These are phyloP conservation scores for Pelagomonas calceolata DNA, from an alignment of 108 stramenopile genomes.

Conservation along the genomic window DNA sequence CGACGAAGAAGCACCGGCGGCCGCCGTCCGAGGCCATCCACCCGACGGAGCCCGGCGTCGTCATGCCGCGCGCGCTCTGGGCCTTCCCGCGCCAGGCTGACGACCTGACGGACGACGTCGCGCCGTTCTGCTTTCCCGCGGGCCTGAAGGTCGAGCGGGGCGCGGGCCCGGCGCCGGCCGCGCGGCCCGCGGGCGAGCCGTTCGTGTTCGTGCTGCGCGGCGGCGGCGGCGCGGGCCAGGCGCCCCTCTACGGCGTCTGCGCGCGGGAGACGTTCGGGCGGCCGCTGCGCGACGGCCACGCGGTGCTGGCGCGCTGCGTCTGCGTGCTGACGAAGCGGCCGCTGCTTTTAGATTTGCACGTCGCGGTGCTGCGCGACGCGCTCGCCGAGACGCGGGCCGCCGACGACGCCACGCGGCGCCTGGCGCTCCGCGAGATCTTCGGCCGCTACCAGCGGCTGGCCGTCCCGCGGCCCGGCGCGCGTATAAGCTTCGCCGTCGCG, in stretches of 20 bases:
- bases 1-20: neutral
- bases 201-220: slow-evolving; percentile 27
- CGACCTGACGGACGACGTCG: neutral
- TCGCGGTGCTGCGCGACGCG: slow-evolving; percentile 22
- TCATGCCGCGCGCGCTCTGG: neutral
- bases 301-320: neutral
- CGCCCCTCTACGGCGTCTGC: slow-evolving; percentile 20
- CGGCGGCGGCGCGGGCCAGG: slow-evolving; percentile 8
- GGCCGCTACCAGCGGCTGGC: neutral
- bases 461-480: neutral
- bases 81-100: neutral
- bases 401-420: neutral
- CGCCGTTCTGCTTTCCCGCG: neutral
- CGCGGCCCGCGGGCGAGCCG: neutral
- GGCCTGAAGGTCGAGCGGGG: neutral
- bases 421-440: neutral
- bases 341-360: slow-evolving; percentile 24
- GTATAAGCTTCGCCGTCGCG: neutral
- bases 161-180: too few relatives aligned
- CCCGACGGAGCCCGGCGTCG: neutral
- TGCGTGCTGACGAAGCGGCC: slow-evolving; percentile 21
- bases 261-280: slow-evolving; percentile 14
- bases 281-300: neutral
- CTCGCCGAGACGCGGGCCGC: slow-evolving; percentile 13
- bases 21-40: neutral